Evolutionary conservation across 1,284 basidiomycete species (phyloP).

Genomic region (Mycena sp.): DNA sequence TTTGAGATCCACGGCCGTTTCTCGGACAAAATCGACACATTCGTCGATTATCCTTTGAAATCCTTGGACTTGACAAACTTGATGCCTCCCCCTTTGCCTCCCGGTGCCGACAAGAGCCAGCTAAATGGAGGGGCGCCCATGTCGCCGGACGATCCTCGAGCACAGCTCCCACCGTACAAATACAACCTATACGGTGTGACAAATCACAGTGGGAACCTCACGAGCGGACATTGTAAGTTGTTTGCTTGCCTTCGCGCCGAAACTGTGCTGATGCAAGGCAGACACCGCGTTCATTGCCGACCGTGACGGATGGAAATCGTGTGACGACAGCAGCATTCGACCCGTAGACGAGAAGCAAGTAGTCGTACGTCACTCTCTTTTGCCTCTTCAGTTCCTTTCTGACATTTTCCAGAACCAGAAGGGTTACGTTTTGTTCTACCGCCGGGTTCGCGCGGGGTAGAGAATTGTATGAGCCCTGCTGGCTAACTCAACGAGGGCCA

Average conservation of each 20-base stretch:
- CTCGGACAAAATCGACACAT: constrained; percentile 94
- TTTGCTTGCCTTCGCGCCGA: not conserved
- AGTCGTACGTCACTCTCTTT: constrained; percentile 69
- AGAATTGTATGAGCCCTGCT: too few species aligned
- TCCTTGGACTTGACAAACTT: constrained; percentile 90
- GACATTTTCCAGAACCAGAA: constrained; percentile 72
- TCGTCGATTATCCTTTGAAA: constrained; percentile 89
- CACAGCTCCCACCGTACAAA: constrained; percentile 84
- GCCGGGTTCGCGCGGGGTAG: not conserved
- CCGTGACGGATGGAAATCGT: constrained; percentile 85
- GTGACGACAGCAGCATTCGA: constrained; percentile 86
- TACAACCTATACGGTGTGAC: constrained; percentile 93
- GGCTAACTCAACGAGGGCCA: too few species aligned
- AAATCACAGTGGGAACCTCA: constrained; percentile 92
- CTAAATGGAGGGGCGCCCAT: constrained; percentile 52
- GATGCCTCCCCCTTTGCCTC: constrained; percentile 84
- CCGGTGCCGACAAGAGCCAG: constrained; percentile 61
- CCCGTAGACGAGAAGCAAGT: constrained; percentile 79
- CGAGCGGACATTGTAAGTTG: constrained; percentile 90
- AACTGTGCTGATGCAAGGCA: constrained; percentile 40
- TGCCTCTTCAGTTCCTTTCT: not conserved
- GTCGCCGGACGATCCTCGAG: constrained; percentile 75
- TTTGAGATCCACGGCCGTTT: constrained; percentile 94
- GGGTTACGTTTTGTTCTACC: constrained; percentile 88
- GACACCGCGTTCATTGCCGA: constrained; percentile 90